Evolutionary conservation across 768 basidiomycete species (phyloP), one percentile per base, ranked within the genome.

Genomic region (Favolaschia claudopus): DNA sequence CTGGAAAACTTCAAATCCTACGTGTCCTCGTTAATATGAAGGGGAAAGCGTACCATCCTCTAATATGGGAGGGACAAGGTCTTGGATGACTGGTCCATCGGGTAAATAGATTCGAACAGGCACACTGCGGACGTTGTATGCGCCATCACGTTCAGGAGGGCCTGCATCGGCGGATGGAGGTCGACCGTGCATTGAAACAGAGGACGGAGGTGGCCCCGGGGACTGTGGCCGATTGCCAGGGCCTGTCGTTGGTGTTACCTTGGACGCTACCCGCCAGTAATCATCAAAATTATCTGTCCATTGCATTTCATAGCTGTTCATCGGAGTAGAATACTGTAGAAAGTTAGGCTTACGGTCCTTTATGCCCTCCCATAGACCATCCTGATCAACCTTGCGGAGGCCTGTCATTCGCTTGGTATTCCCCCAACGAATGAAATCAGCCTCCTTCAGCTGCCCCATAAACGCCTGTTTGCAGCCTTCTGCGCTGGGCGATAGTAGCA

Each of bases 311-410:
- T 27, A 60, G 17, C 27, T 42, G 36, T 51, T 25, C 34, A 34
- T 52, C 31, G 22, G 2, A 54, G 20, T 24, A 59, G 20, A 62
- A n/a, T 42, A 17, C 34, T 32, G 17, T 48, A 62, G 52, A 51
- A 54, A 29, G 48, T n/a, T 55, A 40, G 13, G 78, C 95, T 77
- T 70, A 98, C 96, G 93, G 67, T 94, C 91, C 77, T 90, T 89
- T 62, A 99, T 91, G 8, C 95, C 95, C 67, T 97, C 95, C 97
- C 97, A 99, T 53, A 98, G 85, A 1, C 89, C 94, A 71, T 99
- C 97, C 70, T 99, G 93, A 69, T 99, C 96, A 24, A 84, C 87
- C 72, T 95, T 93, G 51, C 95, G 78, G 31, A 99, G 81, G 17
- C 92, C 87, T 1, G 95, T 98, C 79, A 98, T 93, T 32, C 95